Percentiles rank a stretch among this genome's conserved stretches.
Evolutionary conservation across 345 rosid genomes (phyloP).

Genomic region (Populus deltoides): DNA sequence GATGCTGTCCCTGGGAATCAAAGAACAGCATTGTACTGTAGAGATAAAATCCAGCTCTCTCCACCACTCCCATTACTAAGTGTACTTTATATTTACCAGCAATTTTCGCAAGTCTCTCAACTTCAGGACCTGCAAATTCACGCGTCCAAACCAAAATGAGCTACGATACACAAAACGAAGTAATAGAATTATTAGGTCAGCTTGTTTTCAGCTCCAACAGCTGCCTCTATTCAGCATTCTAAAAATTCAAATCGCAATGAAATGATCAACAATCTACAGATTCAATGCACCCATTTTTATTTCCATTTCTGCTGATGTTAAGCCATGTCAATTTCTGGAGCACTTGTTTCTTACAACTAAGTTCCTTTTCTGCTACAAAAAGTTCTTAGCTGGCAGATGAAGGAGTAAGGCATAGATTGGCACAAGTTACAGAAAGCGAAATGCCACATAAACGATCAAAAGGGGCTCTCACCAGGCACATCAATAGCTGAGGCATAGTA

Average conservation of each 20-base stretch:
- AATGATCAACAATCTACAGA: neutral
- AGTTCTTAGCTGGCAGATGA: neutral
- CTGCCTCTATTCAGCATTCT: neutral
- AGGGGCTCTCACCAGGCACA: slow-evolving; percentile 19
- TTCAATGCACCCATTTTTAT: neutral
- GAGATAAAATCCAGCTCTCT: slow-evolving; percentile 15
- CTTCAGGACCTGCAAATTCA: slow-evolving; percentile 21
- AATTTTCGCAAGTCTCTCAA: slow-evolving; percentile 14
- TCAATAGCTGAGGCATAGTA: slow-evolving; percentile 21
- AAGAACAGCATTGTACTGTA: slow-evolving; percentile 24
- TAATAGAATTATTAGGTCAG: neutral
- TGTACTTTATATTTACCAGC: slow-evolving; percentile 21
- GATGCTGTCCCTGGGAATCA: slow-evolving; percentile 12
- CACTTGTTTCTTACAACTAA: neutral
- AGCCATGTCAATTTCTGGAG: neutral
- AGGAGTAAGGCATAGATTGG: neutral
- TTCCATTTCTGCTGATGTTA: neutral
- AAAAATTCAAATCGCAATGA: neutral
- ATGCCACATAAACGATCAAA: neutral
- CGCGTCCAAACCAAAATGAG: neutral
- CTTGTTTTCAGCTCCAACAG: neutral
- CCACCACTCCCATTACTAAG: slow-evolving; percentile 27
- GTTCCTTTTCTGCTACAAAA: neutral
- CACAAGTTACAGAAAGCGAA: neutral
- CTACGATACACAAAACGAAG: neutral